These are phyloP conservation scores for Skeletonema costatum DNA, from an alignment of 108 stramenopile species.

Conservation along the genomic window DNA sequence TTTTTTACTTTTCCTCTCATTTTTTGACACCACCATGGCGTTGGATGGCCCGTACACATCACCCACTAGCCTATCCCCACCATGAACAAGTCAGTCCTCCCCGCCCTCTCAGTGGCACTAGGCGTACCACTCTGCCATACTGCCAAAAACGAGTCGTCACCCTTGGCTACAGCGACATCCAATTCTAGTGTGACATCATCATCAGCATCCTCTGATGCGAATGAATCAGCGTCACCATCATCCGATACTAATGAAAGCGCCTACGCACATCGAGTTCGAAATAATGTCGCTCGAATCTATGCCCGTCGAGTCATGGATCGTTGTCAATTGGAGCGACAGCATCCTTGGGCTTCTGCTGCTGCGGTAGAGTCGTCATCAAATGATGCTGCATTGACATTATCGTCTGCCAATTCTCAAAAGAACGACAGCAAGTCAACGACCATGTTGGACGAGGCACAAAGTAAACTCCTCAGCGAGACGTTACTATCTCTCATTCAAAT, in stretches of 20 bases:
- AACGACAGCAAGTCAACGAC: neutral
- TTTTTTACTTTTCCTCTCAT: no score
- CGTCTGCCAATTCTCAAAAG: neutral
- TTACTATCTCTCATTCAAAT: constrained; percentile 1
- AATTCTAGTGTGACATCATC: neutral
- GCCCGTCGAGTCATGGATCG: constrained; percentile 66
- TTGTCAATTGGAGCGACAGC: constrained; percentile 16
- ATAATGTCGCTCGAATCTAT: constrained; percentile 66
- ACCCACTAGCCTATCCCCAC: no score
- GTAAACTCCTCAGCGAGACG: neutral
- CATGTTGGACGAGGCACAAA: neutral
- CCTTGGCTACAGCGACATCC: neutral
- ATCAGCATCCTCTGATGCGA: neutral
- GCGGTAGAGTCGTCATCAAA: no score
- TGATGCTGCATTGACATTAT: neutral
- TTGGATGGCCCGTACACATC: no score
- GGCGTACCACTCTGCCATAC: constrained; percentile 1
- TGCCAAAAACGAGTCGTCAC: neutral
- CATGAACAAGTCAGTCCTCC: neutral
- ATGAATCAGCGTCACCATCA: neutral
- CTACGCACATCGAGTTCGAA: constrained; percentile 27
- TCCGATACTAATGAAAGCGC: neutral
- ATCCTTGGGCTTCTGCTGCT: neutral
- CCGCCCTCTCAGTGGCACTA: constrained; percentile 16
- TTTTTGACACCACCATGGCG: no score